A percentile compares a stretch with the other conserved stretches of the same genome.
Conservation (phyloP, 2,329 filamentous ascomycete genomes). For the Exophiala spinifera region DNA sequence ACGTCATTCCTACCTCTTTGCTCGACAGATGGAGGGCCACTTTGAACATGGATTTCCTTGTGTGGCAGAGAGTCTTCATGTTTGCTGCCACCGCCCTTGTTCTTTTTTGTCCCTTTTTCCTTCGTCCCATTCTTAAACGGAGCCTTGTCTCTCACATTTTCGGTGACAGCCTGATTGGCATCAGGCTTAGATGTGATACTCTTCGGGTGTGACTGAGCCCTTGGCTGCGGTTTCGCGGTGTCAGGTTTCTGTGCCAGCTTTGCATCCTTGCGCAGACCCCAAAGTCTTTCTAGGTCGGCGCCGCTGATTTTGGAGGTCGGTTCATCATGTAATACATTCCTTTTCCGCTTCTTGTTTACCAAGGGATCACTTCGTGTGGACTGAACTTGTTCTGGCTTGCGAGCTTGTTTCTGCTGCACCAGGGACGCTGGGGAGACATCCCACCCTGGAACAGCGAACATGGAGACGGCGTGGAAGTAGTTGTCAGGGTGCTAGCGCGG, state of each 20-base stretch:
- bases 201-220: constrained; percentile 9
- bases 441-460: constrained; percentile 97
- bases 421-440: constrained; percentile 57
- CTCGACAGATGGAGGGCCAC: background rate
- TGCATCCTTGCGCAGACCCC: constrained; percentile 58
- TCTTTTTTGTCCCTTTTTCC: background rate
- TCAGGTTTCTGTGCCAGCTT: constrained; percentile 13
- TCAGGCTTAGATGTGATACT: background rate
- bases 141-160: too few relatives aligned
- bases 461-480: constrained; percentile 22
- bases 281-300: constrained; percentile 73
- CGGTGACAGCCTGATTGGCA: background rate
- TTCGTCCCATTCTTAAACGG: background rate
- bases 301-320: constrained; percentile 52
- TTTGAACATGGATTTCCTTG: background rate
- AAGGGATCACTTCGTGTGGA: constrained; percentile 3
- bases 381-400: constrained; percentile 31
- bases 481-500: constrained; percentile 5
- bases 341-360: constrained; percentile 52
- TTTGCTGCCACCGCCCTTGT: background rate
- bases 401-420: constrained; percentile 29
- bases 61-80: background rate
- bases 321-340: constrained; percentile 26
- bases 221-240: background rate
- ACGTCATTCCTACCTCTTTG: background rate